Evolutionary conservation across 345 rosid species (phyloP).

Genomic region (Linum trigynum): DNA sequence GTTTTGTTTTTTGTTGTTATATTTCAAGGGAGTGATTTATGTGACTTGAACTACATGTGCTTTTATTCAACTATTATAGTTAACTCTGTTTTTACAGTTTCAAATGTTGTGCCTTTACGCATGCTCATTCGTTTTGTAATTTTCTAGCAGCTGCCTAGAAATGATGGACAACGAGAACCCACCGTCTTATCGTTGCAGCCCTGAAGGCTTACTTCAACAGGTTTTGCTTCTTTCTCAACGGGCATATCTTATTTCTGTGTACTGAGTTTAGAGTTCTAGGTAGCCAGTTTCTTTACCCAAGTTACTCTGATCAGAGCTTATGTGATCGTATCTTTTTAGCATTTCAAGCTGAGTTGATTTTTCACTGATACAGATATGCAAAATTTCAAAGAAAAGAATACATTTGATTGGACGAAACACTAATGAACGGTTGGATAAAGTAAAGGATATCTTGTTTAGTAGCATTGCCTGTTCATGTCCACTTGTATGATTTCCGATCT

Average conservation of each 20-base stretch:
- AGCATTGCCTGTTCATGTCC: background rate
- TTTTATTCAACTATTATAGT: too few relatives aligned
- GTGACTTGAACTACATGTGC: background rate
- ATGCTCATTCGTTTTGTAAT: background rate
- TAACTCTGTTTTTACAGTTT: background rate
- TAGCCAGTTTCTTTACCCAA: background rate
- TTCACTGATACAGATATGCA: background rate
- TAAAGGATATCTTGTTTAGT: constrained; percentile 11
- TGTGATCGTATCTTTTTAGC: background rate
- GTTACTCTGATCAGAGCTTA: background rate
- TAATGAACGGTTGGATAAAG: constrained; percentile 44
- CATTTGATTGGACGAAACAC: constrained; percentile 32
- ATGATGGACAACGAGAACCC: constrained; percentile 57
- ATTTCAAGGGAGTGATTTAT: too few relatives aligned
- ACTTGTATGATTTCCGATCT: background rate
- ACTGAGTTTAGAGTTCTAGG: background rate
- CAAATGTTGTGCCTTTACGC: background rate
- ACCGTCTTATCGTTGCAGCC: constrained; percentile 52
- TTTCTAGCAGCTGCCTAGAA: constrained; percentile 43
- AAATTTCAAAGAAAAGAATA: too few relatives aligned
- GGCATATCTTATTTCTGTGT: constrained; percentile 2
- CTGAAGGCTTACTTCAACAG: constrained; percentile 59
- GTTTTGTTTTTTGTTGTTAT: too few relatives aligned
- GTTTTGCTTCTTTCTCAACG: constrained; percentile 18
- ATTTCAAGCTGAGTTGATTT: constrained; percentile 4